Conservation (phyloP, 257 asterid genomes). For the Leptodermis oblonga region DNA sequence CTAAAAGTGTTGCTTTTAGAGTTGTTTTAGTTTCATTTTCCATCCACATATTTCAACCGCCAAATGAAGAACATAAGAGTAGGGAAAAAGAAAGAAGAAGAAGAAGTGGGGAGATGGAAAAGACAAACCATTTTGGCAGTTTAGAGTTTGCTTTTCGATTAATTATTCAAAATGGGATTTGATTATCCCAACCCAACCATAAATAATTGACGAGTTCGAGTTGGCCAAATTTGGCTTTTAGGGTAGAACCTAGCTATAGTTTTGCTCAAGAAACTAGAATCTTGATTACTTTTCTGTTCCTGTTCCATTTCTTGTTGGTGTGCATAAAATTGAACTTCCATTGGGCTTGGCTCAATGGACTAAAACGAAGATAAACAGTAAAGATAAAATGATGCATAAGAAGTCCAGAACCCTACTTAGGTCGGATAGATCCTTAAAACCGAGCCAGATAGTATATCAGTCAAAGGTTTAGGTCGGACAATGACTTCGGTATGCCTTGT, state of each 20-base stretch:
- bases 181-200: constrained; percentile 1
- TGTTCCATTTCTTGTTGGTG: no score
- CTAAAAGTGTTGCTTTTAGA: neutral
- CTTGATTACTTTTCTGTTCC: neutral
- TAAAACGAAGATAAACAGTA: no score
- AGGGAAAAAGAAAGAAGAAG: neutral
- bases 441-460: no score
- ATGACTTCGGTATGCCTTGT: no score
- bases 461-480: no score
- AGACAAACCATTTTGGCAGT: constrained; percentile 4
- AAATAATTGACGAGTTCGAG: constrained; percentile 7
- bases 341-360: no score
- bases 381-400: no score
- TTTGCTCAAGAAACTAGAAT: neutral
- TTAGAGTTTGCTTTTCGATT: neutral
- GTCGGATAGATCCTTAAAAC: no score
- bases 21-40: neutral
- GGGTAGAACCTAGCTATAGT: constrained; percentile 8
- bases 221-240: constrained; percentile 9
- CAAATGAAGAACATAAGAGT: neutral
- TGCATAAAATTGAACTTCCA: no score
- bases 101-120: neutral
- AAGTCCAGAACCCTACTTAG: no score
- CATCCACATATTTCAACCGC: neutral
- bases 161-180: neutral